Evolutionary conservation across 768 basidiomycete genomes (phyloP).

Genomic region (Hemileccinum impolitum): DNA sequence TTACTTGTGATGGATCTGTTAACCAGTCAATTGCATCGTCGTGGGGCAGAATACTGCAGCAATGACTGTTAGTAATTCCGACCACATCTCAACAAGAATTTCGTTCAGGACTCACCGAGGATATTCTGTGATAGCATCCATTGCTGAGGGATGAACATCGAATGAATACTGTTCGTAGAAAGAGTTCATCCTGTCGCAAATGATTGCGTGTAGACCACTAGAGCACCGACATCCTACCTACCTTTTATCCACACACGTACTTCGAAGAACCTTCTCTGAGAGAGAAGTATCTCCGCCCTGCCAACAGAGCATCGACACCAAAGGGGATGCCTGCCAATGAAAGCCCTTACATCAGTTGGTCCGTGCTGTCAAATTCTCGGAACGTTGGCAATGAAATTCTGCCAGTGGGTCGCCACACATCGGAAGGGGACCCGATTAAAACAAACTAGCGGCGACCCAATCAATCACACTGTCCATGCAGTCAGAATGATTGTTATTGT

Average conservation of each 20-base stretch:
- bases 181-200: not conserved
- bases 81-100: not conserved
- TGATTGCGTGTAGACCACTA: not conserved
- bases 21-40: not conserved
- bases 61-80: too few species aligned
- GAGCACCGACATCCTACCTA: not conserved
- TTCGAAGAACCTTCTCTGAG: not conserved
- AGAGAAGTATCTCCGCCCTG: not conserved
- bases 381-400: not conserved
- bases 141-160: not conserved
- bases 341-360: not conserved
- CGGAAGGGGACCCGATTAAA: not conserved
- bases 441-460: not conserved
- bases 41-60: not conserved
- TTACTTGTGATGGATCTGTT: not conserved
- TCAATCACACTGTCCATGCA: too few species aligned
- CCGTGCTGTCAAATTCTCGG: too few species aligned
- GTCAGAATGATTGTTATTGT: not conserved
- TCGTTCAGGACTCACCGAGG: not conserved
- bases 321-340: not conserved
- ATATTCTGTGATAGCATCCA: not conserved
- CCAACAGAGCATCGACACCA: not conserved
- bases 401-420: too few species aligned
- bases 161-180: not conserved
- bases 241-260: slow-evolving; percentile 10